phyloP scores from a whole-genome alignment of 148 eudicot genomes.

The Spergularia marina region DNA sequence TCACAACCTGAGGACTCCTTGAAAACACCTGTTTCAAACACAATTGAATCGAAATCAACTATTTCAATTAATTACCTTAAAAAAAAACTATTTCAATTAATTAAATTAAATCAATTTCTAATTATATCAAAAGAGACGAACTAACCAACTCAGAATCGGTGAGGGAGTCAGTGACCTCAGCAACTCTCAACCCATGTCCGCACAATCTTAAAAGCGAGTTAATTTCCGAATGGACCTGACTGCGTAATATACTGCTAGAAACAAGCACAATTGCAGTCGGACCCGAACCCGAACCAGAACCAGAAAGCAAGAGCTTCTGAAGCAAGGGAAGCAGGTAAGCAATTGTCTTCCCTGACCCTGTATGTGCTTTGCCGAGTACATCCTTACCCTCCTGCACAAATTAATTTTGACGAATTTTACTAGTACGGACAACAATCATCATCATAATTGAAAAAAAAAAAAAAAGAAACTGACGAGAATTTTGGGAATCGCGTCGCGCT shows the following conservation, averaged over 20 bases:
- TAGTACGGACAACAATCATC: neutral
- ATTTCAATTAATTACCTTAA: no score
- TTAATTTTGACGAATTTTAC: no score
- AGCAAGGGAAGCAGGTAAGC: constrained; percentile 89
- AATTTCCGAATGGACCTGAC: constrained; percentile 75
- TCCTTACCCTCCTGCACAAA: constrained; percentile 79
- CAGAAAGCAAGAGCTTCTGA: constrained; percentile 68
- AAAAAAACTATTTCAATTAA: no score
- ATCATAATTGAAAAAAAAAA: neutral
- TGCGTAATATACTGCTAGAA: constrained; percentile 77
- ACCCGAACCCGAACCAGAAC: constrained; percentile 24
- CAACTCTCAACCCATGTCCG: constrained; percentile 69
- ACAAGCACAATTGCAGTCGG: constrained; percentile 66
- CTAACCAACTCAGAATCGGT: constrained; percentile 74
- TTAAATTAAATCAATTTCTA: neutral
- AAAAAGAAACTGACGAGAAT: constrained; percentile 48
- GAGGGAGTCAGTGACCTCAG: constrained; percentile 62
- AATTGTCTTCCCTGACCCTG: constrained; percentile 94
- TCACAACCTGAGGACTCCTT: constrained; percentile 77
- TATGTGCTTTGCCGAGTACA: constrained; percentile 92
- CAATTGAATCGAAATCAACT: neutral
- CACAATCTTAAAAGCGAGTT: constrained; percentile 67
- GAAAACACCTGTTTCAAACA: constrained; percentile 56
- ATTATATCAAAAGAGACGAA: constrained; percentile 6
- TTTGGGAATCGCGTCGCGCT: constrained; percentile 67